Evolutionary conservation across 2,329 filamentous ascomycete species (phyloP).

Genomic region (Sclerotinia nivalis): DNA sequence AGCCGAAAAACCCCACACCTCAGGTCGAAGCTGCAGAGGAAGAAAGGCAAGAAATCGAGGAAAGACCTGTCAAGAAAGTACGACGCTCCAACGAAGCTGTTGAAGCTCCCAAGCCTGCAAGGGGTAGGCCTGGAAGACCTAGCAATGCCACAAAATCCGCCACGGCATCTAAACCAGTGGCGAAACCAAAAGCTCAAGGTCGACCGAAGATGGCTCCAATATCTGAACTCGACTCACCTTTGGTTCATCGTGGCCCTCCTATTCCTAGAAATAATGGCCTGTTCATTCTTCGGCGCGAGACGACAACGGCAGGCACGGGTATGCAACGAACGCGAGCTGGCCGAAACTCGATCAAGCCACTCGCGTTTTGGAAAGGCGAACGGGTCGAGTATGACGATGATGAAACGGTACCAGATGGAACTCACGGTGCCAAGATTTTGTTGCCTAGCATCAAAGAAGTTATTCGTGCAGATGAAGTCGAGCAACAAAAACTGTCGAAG

Average conservation of each 20-base stretch:
- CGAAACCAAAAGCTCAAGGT: constrained; percentile 26
- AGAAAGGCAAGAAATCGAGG: constrained; percentile 5
- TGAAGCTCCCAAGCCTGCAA: constrained; percentile 20
- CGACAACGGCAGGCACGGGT: constrained; percentile 40
- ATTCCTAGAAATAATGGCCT: constrained; percentile 50
- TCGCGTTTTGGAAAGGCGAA: constrained; percentile 88
- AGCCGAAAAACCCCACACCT: constrained; percentile 15
- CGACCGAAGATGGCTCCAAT: constrained; percentile 32
- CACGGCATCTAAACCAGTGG: constrained; percentile 29
- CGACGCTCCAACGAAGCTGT: constrained; percentile 27
- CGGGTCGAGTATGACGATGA: constrained; percentile 67
- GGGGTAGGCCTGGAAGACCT: constrained; percentile 4
- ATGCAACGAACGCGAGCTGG: constrained; percentile 68
- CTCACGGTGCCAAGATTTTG: constrained; percentile 54
- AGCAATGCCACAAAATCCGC: constrained; percentile 14
- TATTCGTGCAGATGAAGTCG: constrained; percentile 66
- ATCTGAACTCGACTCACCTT: constrained; percentile 34
- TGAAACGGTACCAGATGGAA: constrained; percentile 47
- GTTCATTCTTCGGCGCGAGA: constrained; percentile 53
- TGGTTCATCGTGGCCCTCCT: constrained; percentile 40
- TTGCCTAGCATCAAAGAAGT: constrained; percentile 74
- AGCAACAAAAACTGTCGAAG: constrained; percentile 43
- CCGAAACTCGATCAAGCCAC: constrained; percentile 72
- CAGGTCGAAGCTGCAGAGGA: constrained; percentile 27
- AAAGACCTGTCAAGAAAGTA: constrained; percentile 30